Percentiles rank a stretch among this genome's conserved stretches.
Evolutionary conservation across 1,139 yeast species (phyloP).

Genomic region (Pichia cactophila): DNA sequence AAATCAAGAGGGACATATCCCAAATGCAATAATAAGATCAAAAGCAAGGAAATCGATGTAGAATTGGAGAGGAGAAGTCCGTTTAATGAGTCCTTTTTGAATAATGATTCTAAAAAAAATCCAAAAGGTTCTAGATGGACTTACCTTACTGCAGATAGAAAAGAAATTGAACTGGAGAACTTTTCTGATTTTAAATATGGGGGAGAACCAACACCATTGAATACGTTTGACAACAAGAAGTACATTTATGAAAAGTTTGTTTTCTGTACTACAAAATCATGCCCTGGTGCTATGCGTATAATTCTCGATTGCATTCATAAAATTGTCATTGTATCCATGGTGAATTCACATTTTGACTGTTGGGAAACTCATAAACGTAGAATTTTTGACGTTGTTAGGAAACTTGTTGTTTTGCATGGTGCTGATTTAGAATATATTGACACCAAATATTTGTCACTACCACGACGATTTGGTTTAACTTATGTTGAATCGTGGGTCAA

Average conservation of each 20-base stretch:
- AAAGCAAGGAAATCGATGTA: not conserved
- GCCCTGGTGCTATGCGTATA: slow-evolving; percentile 11
- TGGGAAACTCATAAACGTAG: slow-evolving; percentile 10
- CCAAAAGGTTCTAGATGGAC: slow-evolving; percentile 7
- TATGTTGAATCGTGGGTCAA: slow-evolving; percentile 11
- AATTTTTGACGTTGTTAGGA: slow-evolving; percentile 12
- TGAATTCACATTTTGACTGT: slow-evolving; percentile 11
- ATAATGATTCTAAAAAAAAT: not conserved
- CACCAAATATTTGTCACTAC: slow-evolving; percentile 7
- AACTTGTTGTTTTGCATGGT: slow-evolving; percentile 8
- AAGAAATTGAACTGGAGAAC: not conserved
- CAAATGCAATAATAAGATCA: not conserved
- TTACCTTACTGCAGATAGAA: slow-evolving; percentile 4
- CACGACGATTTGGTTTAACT: slow-evolving; percentile 13
- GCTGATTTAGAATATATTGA: slow-evolving; percentile 10
- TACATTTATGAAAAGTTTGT: slow-evolving; percentile 9
- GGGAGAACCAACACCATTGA: not conserved
- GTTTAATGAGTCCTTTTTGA: slow-evolving; percentile 3
- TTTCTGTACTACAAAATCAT: slow-evolving; percentile 4
- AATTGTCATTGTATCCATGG: slow-evolving; percentile 6
- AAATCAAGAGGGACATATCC: not conserved
- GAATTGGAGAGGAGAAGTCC: slow-evolving; percentile 1
- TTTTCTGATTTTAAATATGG: not conserved
- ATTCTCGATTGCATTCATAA: slow-evolving; percentile 12
- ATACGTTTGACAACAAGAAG: not conserved